These are phyloP conservation scores for Fraxinus greggii DNA, from an alignment of 305 asterid species.

Conservation along the genomic window DNA sequence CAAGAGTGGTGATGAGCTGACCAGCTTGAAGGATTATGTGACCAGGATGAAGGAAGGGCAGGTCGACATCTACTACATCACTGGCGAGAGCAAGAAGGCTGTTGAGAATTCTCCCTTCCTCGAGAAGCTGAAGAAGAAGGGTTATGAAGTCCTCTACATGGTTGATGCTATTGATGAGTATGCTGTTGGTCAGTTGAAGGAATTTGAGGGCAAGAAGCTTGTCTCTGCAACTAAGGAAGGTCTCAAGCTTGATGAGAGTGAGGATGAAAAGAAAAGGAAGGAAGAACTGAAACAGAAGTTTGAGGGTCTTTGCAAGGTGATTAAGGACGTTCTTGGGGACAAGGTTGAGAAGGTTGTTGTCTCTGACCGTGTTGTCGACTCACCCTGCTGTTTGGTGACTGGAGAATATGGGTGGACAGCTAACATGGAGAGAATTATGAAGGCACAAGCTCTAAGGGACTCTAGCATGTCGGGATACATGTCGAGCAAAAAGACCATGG, in stretches of 20 bases:
- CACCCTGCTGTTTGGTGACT: slow-evolving; percentile 38
- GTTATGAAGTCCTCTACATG: slow-evolving; percentile 35
- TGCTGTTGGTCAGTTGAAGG: slow-evolving; percentile 35
- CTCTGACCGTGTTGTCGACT: slow-evolving; percentile 41
- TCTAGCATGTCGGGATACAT: slow-evolving; percentile 37
- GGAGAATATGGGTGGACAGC: slow-evolving; percentile 44
- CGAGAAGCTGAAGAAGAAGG: slow-evolving; percentile 37
- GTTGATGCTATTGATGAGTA: slow-evolving; percentile 43
- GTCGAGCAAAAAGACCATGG: slow-evolving; percentile 39
- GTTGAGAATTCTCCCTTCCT: slow-evolving; percentile 43
- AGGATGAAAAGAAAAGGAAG: slow-evolving; percentile 27
- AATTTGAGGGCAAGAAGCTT: slow-evolving; percentile 68
- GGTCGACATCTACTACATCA: slow-evolving; percentile 30
- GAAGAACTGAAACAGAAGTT: slow-evolving; percentile 27
- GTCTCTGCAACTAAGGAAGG: slow-evolving; percentile 65
- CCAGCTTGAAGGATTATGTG: slow-evolving; percentile 37
- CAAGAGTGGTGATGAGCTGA: slow-evolving; percentile 54
- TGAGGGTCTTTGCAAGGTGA: slow-evolving; percentile 35
- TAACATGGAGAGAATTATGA: slow-evolving; percentile 51
- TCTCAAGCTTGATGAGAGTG: slow-evolving; percentile 32
- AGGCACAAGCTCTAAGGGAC: slow-evolving; percentile 39
- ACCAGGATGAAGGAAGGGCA: slow-evolving; percentile 41
- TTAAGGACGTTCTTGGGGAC: slow-evolving; percentile 36
- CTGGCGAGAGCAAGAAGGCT: slow-evolving; percentile 39
- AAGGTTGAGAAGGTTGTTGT: slow-evolving; percentile 31